A percentile compares a stretch with the other conserved stretches of the same genome.
These are phyloP conservation scores for Onygenales sp. DNA, from an alignment of 2,329 filamentous ascomycete genomes.

Conservation along the genomic window DNA sequence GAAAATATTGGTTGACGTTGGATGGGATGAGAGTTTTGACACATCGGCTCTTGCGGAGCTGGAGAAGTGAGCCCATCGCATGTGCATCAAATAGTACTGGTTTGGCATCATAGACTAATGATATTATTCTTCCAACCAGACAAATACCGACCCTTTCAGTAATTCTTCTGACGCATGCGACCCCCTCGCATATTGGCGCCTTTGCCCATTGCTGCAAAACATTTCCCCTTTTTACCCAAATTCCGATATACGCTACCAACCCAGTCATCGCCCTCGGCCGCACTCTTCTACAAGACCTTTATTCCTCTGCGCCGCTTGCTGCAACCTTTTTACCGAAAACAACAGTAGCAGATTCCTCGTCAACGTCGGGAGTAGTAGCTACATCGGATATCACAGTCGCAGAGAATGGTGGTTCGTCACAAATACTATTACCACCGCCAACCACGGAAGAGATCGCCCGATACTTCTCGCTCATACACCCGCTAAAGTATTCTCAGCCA, in stretches of 20 bases:
- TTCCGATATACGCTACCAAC: slow-evolving; percentile 88
- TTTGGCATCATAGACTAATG: background rate
- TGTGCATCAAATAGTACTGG: background rate
- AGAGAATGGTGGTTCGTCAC: slow-evolving; percentile 23
- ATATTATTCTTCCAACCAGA: slow-evolving; percentile 36
- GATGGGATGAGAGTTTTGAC: slow-evolving; percentile 92
- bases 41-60: slow-evolving; percentile 72
- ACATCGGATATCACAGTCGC: slow-evolving; percentile 21
- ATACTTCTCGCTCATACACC: slow-evolving; percentile 84
- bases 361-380: slow-evolving; percentile 19
- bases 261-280: slow-evolving; percentile 90
- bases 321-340: slow-evolving; percentile 69
- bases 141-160: slow-evolving; percentile 86
- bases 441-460: slow-evolving; percentile 79
- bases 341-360: slow-evolving; percentile 49
- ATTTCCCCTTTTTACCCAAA: slow-evolving; percentile 80
- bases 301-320: slow-evolving; percentile 79
- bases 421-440: slow-evolving; percentile 58
- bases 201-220: slow-evolving; percentile 97
- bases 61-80: slow-evolving; percentile 56
- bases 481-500: slow-evolving; percentile 93
- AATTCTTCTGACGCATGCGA: slow-evolving; percentile 90
- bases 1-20: slow-evolving; percentile 88
- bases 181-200: slow-evolving; percentile 79
- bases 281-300: slow-evolving; percentile 83